Evolutionary conservation across 2,329 filamentous ascomycete genomes (phyloP), one percentile per base, ranked within the genome.

Genomic region (Macroventuria anomochaeta): DNA sequence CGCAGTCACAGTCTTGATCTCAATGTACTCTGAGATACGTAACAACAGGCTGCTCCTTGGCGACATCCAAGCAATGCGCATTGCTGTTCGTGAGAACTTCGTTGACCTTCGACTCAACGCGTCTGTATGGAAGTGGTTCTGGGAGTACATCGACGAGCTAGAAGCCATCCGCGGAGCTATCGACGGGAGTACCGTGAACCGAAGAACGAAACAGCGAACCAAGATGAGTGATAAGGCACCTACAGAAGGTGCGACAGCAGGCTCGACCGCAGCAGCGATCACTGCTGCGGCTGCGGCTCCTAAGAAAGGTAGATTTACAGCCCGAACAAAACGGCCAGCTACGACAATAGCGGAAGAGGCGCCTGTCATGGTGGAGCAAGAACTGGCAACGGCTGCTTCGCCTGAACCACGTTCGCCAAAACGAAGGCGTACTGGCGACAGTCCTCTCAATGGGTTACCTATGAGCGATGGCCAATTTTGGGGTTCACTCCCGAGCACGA

Each of bases 1-100:
- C 2, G 70, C 65, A 10, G 64, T 72, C 3, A 53, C 68, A 3
- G 65, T 71, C 6, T 51, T 76, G 4, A 71, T 75, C 15, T 75
- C 70, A 1, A 59, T 63, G 42, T 64, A 73, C 46, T 64, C 58
- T 1, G 65, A 70, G 8, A 61, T 57, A 4, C 53, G 71, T 10
- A 67, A 67, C 41, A 62, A 69, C 18, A 50, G 46, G 7, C 31
- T 71, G 6, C 60, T 76, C 0, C 46, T 74, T 12, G 67, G 65
- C 0, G 69, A 75, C 28, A 72, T 75, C 18, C 58, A 52, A 20
- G 42, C 54, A 1, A 53, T 75, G 38, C 61, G 72, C 18, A 51
- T 52, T 8, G 41, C 36, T 0, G 52, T 74, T 15, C 65, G 72
- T 17, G 61, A 70, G 32, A 46, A 66, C 1, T 71, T 71, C 18